Evolutionary conservation across 108 stramenopile species (phyloP).

Genomic region (Nitzschia palea): DNA sequence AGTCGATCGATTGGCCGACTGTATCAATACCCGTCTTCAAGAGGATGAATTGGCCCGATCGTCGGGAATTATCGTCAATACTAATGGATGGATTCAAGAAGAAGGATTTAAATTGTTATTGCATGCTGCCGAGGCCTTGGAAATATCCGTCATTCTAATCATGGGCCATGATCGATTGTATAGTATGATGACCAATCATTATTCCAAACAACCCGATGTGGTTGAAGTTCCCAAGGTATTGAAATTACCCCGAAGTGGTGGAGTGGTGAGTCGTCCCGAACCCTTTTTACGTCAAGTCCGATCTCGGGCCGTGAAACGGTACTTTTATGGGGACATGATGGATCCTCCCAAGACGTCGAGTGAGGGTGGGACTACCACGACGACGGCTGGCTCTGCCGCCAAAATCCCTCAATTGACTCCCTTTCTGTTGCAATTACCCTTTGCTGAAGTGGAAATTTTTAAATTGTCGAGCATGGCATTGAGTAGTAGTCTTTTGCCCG

Average conservation of each 20-base stretch:
- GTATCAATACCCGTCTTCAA: slow-evolving; percentile 55
- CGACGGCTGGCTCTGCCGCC: slow-evolving; percentile 18
- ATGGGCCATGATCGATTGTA: slow-evolving; percentile 90
- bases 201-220: slow-evolving; percentile 39
- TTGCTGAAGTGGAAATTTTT: slow-evolving; percentile 60
- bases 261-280: slow-evolving; percentile 70
- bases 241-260: slow-evolving; percentile 84
- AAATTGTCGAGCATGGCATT: slow-evolving; percentile 69
- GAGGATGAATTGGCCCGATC: slow-evolving; percentile 66
- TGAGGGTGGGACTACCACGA: background rate
- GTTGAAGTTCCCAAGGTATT: slow-evolving; percentile 61
- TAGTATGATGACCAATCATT: slow-evolving; percentile 71
- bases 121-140: slow-evolving; percentile 65
- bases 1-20: slow-evolving; percentile 56
- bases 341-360: slow-evolving; percentile 15
- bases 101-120: slow-evolving; percentile 63
- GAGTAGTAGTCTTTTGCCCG: slow-evolving; percentile 74
- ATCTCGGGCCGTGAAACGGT: slow-evolving; percentile 68
- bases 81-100: slow-evolving; percentile 72
- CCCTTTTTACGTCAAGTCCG: slow-evolving; percentile 58
- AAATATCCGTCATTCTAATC: slow-evolving; percentile 76
- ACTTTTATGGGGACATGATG: slow-evolving; percentile 75
- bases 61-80: slow-evolving; percentile 82
- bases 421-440: slow-evolving; percentile 60
- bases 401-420: slow-evolving; percentile 75